Base-by-base conservation (phyloP, 345 rosid genomes). In the Eucalyptus tenuipes region DNA sequence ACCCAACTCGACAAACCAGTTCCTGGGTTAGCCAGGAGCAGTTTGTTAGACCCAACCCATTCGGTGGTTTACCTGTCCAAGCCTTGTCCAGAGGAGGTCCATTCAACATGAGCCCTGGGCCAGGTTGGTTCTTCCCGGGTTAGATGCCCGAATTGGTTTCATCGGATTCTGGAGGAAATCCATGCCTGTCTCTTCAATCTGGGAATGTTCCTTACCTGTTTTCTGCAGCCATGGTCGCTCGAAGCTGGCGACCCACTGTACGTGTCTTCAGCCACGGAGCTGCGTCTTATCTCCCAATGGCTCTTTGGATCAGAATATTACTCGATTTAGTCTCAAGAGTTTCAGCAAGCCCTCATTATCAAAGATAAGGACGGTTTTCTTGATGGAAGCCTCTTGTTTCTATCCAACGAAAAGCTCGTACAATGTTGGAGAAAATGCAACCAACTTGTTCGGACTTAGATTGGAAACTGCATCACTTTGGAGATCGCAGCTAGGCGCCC, bases 401-500 rank as follows among this genome's bases (percentile, higher is more conserved):
- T 55, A 55, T 22, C 61, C 61, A 55, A 24, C 5, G 13, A 22
- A 2, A 24, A 6, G 29, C 61, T 55, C 0, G 61, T 3, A 10
- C 6, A 24, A 1, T 10, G 3, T 2, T 10, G 13, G 6, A 55
- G 61, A 10, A 24, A 24, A 9, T 24, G 29, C 13, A 55, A 55
- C 3, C 13, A 2, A 0, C 61, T 10, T 24, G 13, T 10, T 55
- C 0, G 0, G 27, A 55, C 12, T 55, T 55, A 5, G 13, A 55
- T 9, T 0, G 13, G 0, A 55, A 55, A 55, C 3, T 0, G 12
- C 61, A 55, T 55, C 61, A 55, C 29, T 55, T 55, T 24, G 61
- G 27, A 24, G 29, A 55, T 55, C 12, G 0, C 3, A 4, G 3
- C 6, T 55, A 24, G 29, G 12, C 13, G 8, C 29, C 1, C 27